Evolutionary conservation across 495 filamentous ascomycete genomes (phyloP).

Genomic region (Amphirosellinia nigrospora): DNA sequence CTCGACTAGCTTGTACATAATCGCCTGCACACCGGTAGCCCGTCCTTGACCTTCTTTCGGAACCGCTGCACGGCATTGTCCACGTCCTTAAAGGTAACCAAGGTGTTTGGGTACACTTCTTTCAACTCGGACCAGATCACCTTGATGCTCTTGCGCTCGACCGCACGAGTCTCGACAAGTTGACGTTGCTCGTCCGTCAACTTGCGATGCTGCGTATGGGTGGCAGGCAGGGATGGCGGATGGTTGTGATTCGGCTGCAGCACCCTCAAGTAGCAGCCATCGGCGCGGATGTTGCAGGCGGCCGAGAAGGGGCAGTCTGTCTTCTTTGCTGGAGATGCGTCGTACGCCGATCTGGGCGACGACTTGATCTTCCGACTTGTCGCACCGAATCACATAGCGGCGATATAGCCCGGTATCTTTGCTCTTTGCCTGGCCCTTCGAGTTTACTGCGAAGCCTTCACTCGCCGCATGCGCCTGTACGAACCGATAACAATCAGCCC

Average conservation of each 20-base stretch:
- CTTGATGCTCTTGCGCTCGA: conserved; percentile 38
- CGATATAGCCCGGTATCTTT: conserved; percentile 38
- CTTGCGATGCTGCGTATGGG: conserved; percentile 39
- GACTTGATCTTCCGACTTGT: conserved; percentile 39
- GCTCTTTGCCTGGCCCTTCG: conserved; percentile 37
- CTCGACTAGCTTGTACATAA: conserved; percentile 39
- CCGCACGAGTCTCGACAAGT: conserved; percentile 36
- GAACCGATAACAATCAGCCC: conserved; percentile 33
- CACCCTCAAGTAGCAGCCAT: conserved; percentile 37
- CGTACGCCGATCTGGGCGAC: conserved; percentile 35
- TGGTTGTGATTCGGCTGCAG: conserved; percentile 38
- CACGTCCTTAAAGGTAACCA: conserved; percentile 37
- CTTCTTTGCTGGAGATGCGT: conserved; percentile 39
- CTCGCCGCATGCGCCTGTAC: conserved; percentile 37
- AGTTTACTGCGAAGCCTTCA: conserved; percentile 39
- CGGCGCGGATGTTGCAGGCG: conserved; percentile 33
- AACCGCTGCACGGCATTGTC: conserved; percentile 39
- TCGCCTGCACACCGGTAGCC: conserved; percentile 41
- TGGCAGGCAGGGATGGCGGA: conserved; percentile 32
- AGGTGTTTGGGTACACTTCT: conserved; percentile 30
- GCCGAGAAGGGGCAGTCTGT: conserved; percentile 41
- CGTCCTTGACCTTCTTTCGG: conserved; percentile 39
- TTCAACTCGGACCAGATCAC: conserved; percentile 38
- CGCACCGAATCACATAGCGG: conserved; percentile 40
- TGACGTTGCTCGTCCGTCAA: conserved; percentile 37